phyloP scores from a whole-genome alignment of 345 rosid species.

The Sisymbrium altissimum region DNA sequence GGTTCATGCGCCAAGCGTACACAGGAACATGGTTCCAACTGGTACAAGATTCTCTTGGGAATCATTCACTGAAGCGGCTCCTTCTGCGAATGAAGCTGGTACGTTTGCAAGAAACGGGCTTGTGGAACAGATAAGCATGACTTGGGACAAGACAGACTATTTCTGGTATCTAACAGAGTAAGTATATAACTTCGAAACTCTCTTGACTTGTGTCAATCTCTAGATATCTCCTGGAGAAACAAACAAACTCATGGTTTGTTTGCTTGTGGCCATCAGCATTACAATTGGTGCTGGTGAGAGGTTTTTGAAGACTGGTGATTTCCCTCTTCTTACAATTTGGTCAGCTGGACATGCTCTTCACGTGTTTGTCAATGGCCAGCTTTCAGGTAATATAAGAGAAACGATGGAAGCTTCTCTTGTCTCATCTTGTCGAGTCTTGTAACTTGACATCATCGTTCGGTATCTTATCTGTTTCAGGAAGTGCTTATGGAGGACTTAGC shows the following conservation, averaged over 20 bases:
- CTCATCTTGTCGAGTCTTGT: not conserved
- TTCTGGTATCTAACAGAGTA: slow-evolving; percentile 52
- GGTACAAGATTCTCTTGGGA: slow-evolving; percentile 50
- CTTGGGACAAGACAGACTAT: slow-evolving; percentile 57
- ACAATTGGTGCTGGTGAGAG: slow-evolving; percentile 51
- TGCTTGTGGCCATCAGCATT: slow-evolving; percentile 42
- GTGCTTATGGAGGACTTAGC: slow-evolving; percentile 56
- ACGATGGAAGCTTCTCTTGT: not conserved
- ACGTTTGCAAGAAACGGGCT: slow-evolving; percentile 47
- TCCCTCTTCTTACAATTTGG: slow-evolving; percentile 53
- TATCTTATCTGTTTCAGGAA: slow-evolving; percentile 44
- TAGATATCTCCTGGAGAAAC: not conserved
- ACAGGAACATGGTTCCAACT: slow-evolving; percentile 42
- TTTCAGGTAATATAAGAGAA: slow-evolving; percentile 47
- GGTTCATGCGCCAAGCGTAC: slow-evolving; percentile 40
- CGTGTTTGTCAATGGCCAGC: slow-evolving; percentile 75
- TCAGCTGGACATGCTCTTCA: slow-evolving; percentile 86
- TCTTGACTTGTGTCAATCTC: slow-evolving; percentile 3
- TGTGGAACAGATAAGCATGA: slow-evolving; percentile 55
- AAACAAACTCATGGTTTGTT: not conserved
- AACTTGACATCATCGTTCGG: not conserved
- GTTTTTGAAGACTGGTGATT: slow-evolving; percentile 62
- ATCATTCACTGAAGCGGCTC: slow-evolving; percentile 43
- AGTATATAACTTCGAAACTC: slow-evolving; percentile 22
- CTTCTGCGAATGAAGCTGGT: slow-evolving; percentile 35